Conservation (phyloP, 768 basidiomycete genomes). For the Collybiopsis confluens region DNA sequence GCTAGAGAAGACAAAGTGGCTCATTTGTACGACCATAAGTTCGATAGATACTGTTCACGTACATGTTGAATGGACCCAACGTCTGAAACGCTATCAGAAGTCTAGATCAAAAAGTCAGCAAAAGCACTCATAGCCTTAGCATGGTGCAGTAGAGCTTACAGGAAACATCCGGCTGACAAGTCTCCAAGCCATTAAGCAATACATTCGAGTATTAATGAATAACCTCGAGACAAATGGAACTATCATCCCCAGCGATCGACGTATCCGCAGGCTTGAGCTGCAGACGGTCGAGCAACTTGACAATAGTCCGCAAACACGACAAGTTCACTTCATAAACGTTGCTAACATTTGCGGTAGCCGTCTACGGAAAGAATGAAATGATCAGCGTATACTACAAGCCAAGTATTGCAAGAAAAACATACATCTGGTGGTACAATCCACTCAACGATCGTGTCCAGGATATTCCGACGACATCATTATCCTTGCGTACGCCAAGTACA, state of each 20-base stretch:
- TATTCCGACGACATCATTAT: conserved; percentile 59
- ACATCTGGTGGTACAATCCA: conserved; percentile 67
- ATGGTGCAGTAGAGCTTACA: conserved; percentile 26
- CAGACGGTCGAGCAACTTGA: conserved; percentile 72
- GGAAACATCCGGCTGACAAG: conserved; percentile 41
- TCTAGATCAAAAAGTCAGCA: conserved; percentile 23
- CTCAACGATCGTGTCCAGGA: conserved; percentile 71
- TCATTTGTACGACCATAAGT: no score
- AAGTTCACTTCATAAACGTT: conserved; percentile 67
- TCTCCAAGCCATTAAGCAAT: conserved; percentile 57
- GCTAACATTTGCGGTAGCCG: conserved; percentile 31
- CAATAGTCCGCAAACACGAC: conserved; percentile 67
- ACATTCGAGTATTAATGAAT: conserved; percentile 75
- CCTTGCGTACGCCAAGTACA: conserved; percentile 60
- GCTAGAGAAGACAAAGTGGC: conserved; percentile 21
- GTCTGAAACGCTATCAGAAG: conserved; percentile 47
- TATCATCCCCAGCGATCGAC: conserved; percentile 54
- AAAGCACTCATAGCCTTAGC: no score
- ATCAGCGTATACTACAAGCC: background rate
- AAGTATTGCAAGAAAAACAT: conserved; percentile 24
- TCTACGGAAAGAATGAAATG: background rate
- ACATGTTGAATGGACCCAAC: conserved; percentile 44
- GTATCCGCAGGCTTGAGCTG: conserved; percentile 56
- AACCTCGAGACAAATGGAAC: conserved; percentile 70
- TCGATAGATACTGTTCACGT: conserved; percentile 2